Percentiles rank a stretch among this genome's conserved stretches.
Evolutionary conservation across 1,284 basidiomycete genomes (phyloP).

Genomic region (Sanghuangporus weigelae): DNA sequence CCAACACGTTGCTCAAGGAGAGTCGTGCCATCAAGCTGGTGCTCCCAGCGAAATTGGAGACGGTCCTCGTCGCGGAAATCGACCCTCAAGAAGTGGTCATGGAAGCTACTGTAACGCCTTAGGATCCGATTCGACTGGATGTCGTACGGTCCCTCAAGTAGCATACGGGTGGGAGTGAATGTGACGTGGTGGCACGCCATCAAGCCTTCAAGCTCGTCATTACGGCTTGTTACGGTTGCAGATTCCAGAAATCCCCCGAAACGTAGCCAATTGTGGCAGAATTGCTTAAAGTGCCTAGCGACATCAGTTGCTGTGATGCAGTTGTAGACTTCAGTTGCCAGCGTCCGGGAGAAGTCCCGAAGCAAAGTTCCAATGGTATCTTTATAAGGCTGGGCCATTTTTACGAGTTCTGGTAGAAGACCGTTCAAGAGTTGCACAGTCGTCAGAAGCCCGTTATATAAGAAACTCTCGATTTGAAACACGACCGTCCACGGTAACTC

Average conservation of each 20-base stretch:
- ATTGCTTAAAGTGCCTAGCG: conserved; percentile 40
- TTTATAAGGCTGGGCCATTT: conserved; percentile 32
- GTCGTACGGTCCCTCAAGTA: conserved; percentile 67
- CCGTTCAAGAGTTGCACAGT: conserved; percentile 45
- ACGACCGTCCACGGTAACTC: conserved; percentile 48
- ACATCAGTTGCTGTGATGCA: conserved; percentile 22
- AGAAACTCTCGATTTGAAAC: conserved; percentile 64
- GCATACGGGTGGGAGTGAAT: conserved; percentile 64
- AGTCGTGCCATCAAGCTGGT: conserved; percentile 52
- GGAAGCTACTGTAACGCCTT: conserved; percentile 50
- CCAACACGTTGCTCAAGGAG: conserved; percentile 61
- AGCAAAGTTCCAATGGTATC: conserved; percentile 41
- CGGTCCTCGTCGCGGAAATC: conserved; percentile 76
- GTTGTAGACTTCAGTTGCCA: not conserved
- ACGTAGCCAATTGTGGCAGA: conserved; percentile 11
- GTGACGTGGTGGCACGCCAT: conserved; percentile 54
- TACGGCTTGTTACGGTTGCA: conserved; percentile 15
- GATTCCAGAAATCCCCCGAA: not conserved
- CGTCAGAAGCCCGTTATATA: conserved; percentile 54
- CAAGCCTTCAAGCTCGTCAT: conserved; percentile 32
- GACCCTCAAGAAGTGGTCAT: conserved; percentile 68
- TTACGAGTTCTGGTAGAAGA: conserved; percentile 38
- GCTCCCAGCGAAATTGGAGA: conserved; percentile 60
- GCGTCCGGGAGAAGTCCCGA: conserved; percentile 41
- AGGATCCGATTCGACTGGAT: conserved; percentile 64